A percentile compares a stretch with the other conserved stretches of the same genome.
Conservation (phyloP, 2,329 filamentous ascomycete species). For the Thielaviopsis populi region DNA sequence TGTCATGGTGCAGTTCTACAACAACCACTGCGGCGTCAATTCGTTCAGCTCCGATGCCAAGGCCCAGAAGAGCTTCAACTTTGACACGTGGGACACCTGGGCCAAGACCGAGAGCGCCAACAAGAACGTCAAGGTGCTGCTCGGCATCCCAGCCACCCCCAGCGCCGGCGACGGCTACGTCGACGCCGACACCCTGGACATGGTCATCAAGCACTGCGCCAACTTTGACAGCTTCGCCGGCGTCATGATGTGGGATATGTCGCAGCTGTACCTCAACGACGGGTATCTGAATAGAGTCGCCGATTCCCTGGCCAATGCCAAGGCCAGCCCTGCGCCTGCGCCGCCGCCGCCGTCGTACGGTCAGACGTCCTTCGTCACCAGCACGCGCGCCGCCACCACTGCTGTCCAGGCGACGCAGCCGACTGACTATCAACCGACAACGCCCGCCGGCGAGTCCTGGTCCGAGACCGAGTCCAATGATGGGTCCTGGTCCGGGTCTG, state of each 20-base stretch:
- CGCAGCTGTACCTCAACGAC: conserved; percentile 32
- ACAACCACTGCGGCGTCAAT: conserved; percentile 43
- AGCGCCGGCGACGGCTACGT: conserved; percentile 30
- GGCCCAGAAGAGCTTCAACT: conserved; percentile 28
- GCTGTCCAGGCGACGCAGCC: background rate
- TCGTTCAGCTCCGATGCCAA: conserved; percentile 27
- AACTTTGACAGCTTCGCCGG: conserved; percentile 29
- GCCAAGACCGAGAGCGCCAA: conserved; percentile 43
- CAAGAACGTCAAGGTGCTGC: conserved; percentile 30
- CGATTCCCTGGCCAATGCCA: conserved; percentile 22
- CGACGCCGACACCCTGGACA: conserved; percentile 22
- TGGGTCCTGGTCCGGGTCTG: no score
- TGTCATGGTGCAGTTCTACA: conserved; percentile 36
- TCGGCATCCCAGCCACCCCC: conserved; percentile 29
- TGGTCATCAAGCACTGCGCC: conserved; percentile 28
- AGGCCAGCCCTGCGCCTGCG: background rate
- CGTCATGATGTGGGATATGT: conserved; percentile 33
- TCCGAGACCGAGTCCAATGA: no score
- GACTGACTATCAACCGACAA: background rate
- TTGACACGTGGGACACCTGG: conserved; percentile 42
- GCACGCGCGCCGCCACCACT: conserved; percentile 12
- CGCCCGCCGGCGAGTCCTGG: no score
- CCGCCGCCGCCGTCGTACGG: conserved; percentile 11
- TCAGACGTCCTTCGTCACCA: conserved; percentile 12
- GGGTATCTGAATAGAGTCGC: conserved; percentile 38